A percentile compares a stretch with the other conserved stretches of the same genome.
These are phyloP conservation scores for Penicillium salamii DNA, from an alignment of 495 filamentous ascomycete species.

Conservation along the genomic window DNA sequence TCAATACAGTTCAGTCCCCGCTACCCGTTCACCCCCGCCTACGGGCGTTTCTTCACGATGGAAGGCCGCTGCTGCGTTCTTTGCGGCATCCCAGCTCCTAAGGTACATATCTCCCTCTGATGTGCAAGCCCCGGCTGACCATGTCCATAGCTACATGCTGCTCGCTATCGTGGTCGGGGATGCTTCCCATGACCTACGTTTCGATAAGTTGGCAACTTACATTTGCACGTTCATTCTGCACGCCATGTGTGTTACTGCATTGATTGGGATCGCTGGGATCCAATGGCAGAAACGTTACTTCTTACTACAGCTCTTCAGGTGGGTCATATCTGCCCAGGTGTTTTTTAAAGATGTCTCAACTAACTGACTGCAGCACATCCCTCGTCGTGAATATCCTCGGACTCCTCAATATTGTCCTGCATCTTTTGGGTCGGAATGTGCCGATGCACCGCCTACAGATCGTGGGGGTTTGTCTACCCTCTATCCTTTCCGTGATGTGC, in stretches of 20 bases:
- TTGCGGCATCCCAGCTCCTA: background rate
- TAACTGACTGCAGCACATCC: conserved; percentile 21
- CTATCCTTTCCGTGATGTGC: conserved; percentile 24
- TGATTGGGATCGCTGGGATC: background rate
- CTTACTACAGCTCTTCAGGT: background rate
- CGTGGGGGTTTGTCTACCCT: conserved; percentile 23
- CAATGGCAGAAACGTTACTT: background rate
- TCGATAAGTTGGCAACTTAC: background rate
- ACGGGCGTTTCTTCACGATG: background rate
- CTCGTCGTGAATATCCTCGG: conserved; percentile 27
- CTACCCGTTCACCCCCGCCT: background rate
- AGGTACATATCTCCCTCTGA: too few species aligned
- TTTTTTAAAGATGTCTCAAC: background rate
- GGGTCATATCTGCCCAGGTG: background rate
- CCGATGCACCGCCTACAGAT: conserved; percentile 23
- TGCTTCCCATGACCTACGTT: background rate
- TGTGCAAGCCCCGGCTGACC: too few species aligned
- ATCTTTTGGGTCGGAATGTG: conserved; percentile 26
- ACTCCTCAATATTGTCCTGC: conserved; percentile 32
- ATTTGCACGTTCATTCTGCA: background rate
- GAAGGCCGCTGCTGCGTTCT: background rate
- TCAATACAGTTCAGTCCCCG: background rate
- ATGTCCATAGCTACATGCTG: background rate
- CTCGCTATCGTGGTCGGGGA: background rate
- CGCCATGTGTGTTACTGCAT: background rate